Conservation (phyloP, 2,329 filamentous ascomycete genomes). For the Cucurbitaria berberidis region DNA sequence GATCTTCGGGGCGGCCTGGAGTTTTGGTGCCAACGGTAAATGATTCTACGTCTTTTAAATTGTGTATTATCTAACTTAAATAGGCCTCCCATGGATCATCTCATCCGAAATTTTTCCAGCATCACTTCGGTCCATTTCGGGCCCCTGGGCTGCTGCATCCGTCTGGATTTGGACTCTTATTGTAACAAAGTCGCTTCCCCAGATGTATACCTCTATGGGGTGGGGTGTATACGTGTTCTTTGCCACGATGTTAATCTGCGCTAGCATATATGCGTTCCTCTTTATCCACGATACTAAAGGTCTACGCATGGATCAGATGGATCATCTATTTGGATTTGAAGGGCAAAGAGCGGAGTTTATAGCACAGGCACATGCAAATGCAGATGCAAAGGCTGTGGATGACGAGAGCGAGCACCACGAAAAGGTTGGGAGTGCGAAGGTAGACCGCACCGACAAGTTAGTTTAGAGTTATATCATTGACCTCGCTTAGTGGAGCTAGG, state of each 20-base stretch:
- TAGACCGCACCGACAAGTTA: slow-evolving; percentile 2
- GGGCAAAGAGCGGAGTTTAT: slow-evolving; percentile 17
- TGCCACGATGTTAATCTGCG: slow-evolving; percentile 45
- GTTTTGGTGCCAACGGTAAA: background rate
- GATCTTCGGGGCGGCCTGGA: slow-evolving; percentile 43
- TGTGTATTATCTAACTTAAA: slow-evolving; percentile 35
- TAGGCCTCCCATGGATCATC: slow-evolving; percentile 54
- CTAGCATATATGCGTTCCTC: slow-evolving; percentile 49
- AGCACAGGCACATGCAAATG: slow-evolving; percentile 1
- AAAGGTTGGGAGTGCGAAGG: slow-evolving; percentile 12
- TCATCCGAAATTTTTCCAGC: slow-evolving; percentile 53
- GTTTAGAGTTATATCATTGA: background rate
- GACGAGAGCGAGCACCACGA: slow-evolving; percentile 26
- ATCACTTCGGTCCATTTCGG: slow-evolving; percentile 47
- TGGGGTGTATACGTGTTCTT: slow-evolving; percentile 52
- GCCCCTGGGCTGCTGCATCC: slow-evolving; percentile 45
- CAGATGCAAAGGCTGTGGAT: slow-evolving; percentile 6
- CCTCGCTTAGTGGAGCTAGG: too few relatives aligned
- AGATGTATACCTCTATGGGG: slow-evolving; percentile 50
- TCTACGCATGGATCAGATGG: slow-evolving; percentile 48
- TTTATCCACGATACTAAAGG: slow-evolving; percentile 51
- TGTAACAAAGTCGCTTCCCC: slow-evolving; percentile 50
- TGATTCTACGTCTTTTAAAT: too few relatives aligned
- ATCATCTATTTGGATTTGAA: slow-evolving; percentile 45
- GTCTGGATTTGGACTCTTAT: slow-evolving; percentile 51